phyloP scores from a whole-genome alignment of 306 rosid species.

The Adenanthera pavonina region DNA sequence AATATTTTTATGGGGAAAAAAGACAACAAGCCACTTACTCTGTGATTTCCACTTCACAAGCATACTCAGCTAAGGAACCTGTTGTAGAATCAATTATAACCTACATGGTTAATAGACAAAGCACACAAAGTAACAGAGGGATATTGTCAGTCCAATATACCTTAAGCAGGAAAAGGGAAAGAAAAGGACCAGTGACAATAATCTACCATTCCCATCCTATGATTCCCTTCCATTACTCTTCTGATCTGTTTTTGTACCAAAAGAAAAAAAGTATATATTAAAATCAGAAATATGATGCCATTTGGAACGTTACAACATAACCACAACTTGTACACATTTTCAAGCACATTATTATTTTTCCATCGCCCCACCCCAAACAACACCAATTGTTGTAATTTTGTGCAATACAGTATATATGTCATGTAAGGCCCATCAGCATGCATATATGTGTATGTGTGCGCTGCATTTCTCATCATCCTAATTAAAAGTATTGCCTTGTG shows the following conservation, averaged over 20 bases:
- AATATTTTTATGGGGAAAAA: conserved; percentile 23
- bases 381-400: not conserved
- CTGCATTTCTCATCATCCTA: not conserved
- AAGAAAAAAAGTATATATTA: not conserved
- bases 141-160: conserved; percentile 36
- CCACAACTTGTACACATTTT: not conserved
- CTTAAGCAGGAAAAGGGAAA: conserved; percentile 39
- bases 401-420: not conserved
- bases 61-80: conserved; percentile 85
- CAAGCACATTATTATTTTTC: not conserved
- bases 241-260: conserved; percentile 60
- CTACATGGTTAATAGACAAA: conserved; percentile 61
- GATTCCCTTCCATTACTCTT: conserved; percentile 98
- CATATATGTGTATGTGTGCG: not conserved
- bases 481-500: not conserved
- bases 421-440: not conserved
- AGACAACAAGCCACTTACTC: conserved; percentile 73
- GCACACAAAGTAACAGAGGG: conserved; percentile 39
- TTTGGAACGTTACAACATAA: not conserved
- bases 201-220: conserved; percentile 98
- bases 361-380: not conserved
- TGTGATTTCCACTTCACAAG: conserved; percentile 97
- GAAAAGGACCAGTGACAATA: conserved; percentile 47
- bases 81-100: conserved; percentile 75
- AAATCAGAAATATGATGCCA: conserved; percentile 7